A percentile compares a stretch with the other conserved stretches of the same genome.
These are phyloP conservation scores for Suillus luteus DNA, from an alignment of 768 basidiomycete species.

Conservation along the genomic window DNA sequence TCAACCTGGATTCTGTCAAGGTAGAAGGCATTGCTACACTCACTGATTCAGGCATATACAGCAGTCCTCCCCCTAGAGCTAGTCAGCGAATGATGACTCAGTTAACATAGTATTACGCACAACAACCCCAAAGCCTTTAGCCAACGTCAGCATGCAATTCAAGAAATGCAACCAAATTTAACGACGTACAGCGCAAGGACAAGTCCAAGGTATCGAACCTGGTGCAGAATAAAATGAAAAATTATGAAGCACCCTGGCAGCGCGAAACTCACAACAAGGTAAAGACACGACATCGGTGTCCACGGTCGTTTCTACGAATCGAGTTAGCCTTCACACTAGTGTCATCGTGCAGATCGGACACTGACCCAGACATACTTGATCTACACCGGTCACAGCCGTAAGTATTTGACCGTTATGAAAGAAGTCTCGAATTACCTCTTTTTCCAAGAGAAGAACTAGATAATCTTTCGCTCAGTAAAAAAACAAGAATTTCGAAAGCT, in stretches of 20 bases:
- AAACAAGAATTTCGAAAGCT: neutral
- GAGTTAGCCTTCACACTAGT: neutral
- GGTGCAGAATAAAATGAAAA: neutral
- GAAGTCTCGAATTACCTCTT: neutral
- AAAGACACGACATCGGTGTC: neutral
- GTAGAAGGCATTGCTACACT: neutral
- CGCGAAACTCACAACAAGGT: neutral
- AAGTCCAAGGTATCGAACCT: constrained; percentile 4
- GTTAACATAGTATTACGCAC: neutral
- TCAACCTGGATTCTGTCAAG: neutral
- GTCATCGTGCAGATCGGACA: neutral
- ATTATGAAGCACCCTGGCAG: neutral
- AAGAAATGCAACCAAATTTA: neutral
- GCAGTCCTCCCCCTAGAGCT: constrained; percentile 2
- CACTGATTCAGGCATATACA: constrained; percentile 2
- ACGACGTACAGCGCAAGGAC: constrained; percentile 3
- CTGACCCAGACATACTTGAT: constrained; percentile 2
- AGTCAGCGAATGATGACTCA: neutral
- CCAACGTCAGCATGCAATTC: neutral
- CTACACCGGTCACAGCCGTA: neutral
- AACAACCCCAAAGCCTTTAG: neutral
- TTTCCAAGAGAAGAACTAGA: constrained; percentile 1
- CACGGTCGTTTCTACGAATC: neutral
- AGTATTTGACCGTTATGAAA: neutral
- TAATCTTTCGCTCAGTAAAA: neutral